A percentile compares a stretch with the other conserved stretches of the same genome.
Conservation (phyloP, 164 flowering plant species). For the Piper betle region DNA sequence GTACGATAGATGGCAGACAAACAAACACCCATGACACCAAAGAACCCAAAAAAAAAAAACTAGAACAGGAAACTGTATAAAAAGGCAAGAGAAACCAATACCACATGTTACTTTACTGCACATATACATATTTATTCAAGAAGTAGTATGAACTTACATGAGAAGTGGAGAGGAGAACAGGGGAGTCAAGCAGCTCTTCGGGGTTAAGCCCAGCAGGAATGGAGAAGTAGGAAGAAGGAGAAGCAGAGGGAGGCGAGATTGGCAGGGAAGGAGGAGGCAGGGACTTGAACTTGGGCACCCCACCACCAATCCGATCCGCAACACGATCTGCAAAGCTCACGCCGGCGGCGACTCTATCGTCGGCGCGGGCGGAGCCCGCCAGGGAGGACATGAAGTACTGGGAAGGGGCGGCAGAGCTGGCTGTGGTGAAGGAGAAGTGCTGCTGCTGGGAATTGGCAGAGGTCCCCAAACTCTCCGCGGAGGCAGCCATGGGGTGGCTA, state of each 20-base stretch:
- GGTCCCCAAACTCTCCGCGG: slow-evolving; percentile 26
- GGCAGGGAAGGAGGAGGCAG: slow-evolving; percentile 43
- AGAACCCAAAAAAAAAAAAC: background rate
- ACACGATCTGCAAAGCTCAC: slow-evolving; percentile 22
- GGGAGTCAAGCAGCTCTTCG: slow-evolving; percentile 49
- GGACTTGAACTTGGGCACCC: slow-evolving; percentile 49
- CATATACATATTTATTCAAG: too few relatives aligned
- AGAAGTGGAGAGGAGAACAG: slow-evolving; percentile 37
- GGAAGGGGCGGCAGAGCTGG: background rate
- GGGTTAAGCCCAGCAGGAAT: slow-evolving; percentile 45
- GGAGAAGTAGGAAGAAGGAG: slow-evolving; percentile 51
- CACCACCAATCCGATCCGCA: slow-evolving; percentile 14
- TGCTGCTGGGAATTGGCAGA: slow-evolving; percentile 21
- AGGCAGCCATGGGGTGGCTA: slow-evolving; percentile 25
- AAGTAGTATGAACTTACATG: slow-evolving; percentile 27
- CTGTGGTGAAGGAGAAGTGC: slow-evolving; percentile 18
- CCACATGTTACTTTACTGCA: background rate
- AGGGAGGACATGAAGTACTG: slow-evolving; percentile 20
- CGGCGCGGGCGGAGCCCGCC: slow-evolving; percentile 13
- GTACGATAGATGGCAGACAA: background rate
- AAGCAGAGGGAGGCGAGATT: slow-evolving; percentile 40
- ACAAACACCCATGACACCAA: background rate
- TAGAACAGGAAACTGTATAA: background rate
- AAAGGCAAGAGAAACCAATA: background rate
- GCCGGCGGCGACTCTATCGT: background rate